Conservation (phyloP, 2,329 filamentous ascomycete species). For the Cladosporium austrohemisphaericum region DNA sequence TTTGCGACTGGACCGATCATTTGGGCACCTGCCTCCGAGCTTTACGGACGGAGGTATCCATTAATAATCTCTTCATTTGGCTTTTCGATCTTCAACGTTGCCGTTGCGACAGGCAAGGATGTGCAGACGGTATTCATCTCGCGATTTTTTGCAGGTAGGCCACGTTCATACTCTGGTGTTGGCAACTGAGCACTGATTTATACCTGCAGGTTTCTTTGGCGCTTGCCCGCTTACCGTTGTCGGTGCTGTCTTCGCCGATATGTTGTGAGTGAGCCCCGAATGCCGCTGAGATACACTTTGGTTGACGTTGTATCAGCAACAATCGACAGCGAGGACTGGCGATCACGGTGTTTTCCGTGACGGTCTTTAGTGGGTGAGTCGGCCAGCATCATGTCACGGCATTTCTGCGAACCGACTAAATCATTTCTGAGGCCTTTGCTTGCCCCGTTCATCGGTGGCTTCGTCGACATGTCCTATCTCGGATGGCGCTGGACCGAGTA, state of each 20-base stretch:
- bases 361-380: slow-evolving; percentile 32
- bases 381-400: not conserved
- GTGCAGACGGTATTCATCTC: slow-evolving; percentile 37
- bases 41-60: slow-evolving; percentile 43
- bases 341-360: slow-evolving; percentile 36
- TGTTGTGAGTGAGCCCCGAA: slow-evolving; percentile 32
- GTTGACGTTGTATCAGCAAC: slow-evolving; percentile 11
- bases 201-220: slow-evolving; percentile 45
- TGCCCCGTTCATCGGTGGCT: slow-evolving; percentile 42
- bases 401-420: not conserved
- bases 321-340: slow-evolving; percentile 37
- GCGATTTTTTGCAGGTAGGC: slow-evolving; percentile 31
- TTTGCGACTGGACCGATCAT: slow-evolving; percentile 31
- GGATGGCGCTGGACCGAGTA: slow-evolving; percentile 47
- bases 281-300: too few species aligned
- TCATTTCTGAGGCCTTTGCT: slow-evolving; percentile 35
- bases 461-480: slow-evolving; percentile 38
- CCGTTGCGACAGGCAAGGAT: slow-evolving; percentile 41
- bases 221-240: slow-evolving; percentile 43
- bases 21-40: slow-evolving; percentile 43
- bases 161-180: too few species aligned
- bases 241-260: slow-evolving; percentile 43
- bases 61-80: slow-evolving; percentile 43
- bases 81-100: slow-evolving; percentile 46
- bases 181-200: too few species aligned